These are phyloP conservation scores for Termitomyces sp. DNA, from an alignment of 768 basidiomycete genomes.

Conservation along the genomic window DNA sequence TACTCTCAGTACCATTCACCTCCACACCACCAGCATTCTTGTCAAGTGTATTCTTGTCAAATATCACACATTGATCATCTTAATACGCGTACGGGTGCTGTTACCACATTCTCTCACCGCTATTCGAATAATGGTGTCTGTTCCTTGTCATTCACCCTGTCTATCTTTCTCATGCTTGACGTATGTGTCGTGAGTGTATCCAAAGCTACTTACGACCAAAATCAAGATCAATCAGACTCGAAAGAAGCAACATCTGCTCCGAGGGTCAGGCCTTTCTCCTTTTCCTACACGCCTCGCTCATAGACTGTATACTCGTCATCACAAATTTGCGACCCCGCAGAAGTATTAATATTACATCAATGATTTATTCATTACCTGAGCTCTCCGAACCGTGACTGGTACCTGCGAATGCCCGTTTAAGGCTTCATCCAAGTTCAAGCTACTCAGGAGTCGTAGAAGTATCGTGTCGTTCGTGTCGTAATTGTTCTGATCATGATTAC, in stretches of 20 bases:
- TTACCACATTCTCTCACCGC: background rate
- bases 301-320: background rate
- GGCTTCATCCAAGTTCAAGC: background rate
- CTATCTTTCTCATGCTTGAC: background rate
- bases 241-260: background rate
- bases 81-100: background rate
- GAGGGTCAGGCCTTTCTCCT: background rate
- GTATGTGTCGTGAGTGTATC: background rate
- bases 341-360: background rate
- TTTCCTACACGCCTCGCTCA: background rate
- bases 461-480: background rate
- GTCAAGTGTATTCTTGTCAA: background rate
- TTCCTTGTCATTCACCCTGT: background rate
- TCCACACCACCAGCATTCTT: background rate
- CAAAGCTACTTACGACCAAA: background rate
- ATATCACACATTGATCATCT: background rate
- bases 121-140: background rate
- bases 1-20: constrained; percentile 1
- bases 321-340: background rate
- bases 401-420: background rate
- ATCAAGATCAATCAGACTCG: background rate
- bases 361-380: background rate
- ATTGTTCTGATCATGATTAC: background rate
- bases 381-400: too few species aligned
- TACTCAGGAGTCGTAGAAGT: background rate